phyloP scores from a whole-genome alignment of 176 grass and related monocot genomes.

The Olyra latifolia region DNA sequence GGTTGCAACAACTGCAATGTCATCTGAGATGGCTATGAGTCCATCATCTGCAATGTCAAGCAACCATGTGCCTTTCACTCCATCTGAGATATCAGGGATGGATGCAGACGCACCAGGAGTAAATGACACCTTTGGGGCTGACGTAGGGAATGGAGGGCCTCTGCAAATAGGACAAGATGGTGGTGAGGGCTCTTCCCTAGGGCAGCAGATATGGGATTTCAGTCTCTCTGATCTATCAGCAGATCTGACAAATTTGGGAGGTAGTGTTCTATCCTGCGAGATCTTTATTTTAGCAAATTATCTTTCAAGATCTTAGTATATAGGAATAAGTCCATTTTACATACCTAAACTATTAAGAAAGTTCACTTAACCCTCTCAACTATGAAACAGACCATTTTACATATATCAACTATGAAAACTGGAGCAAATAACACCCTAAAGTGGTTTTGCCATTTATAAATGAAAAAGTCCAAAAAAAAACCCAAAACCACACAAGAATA shows the following conservation, averaged over 20 bases:
- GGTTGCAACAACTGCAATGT: slow-evolving; percentile 32
- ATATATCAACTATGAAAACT: too few relatives aligned
- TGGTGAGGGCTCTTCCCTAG: slow-evolving; percentile 59
- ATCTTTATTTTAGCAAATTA: background rate
- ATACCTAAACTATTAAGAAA: too few relatives aligned
- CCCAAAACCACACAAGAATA: too few relatives aligned
- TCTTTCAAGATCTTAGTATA: background rate
- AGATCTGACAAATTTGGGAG: slow-evolving; percentile 81
- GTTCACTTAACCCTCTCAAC: too few relatives aligned
- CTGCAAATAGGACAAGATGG: slow-evolving; percentile 59
- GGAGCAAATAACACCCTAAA: too few relatives aligned
- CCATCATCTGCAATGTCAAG: slow-evolving; percentile 76
- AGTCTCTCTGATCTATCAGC: slow-evolving; percentile 77
- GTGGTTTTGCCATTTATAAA: too few relatives aligned
- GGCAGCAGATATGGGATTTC: slow-evolving; percentile 76
- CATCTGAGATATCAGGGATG: slow-evolving; percentile 76
- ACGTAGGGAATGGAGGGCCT: slow-evolving; percentile 39
- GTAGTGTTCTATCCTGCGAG: slow-evolving; percentile 42
- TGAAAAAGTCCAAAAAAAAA: too few relatives aligned
- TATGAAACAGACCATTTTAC: too few relatives aligned
- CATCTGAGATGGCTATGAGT: slow-evolving; percentile 77
- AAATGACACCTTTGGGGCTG: slow-evolving; percentile 48
- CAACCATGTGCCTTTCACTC: slow-evolving; percentile 76
- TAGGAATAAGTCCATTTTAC: too few relatives aligned
- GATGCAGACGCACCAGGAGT: slow-evolving; percentile 57